phyloP scores from a whole-genome alignment of 2,329 filamentous ascomycete species.

The Knufia petricola region DNA sequence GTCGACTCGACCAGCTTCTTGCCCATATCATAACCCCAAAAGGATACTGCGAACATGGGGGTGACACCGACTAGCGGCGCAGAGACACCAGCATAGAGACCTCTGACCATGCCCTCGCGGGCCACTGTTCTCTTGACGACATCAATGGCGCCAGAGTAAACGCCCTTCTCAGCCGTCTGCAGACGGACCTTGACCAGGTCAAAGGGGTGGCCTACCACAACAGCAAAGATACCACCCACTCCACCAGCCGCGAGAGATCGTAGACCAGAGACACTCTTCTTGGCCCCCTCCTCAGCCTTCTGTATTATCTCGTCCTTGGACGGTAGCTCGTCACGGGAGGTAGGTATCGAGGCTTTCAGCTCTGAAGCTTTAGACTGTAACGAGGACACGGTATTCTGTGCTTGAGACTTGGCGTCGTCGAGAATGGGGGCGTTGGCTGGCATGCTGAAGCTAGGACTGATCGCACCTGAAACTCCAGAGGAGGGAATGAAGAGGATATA shows the following conservation, averaged over 20 bases:
- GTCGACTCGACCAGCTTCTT: slow-evolving; percentile 71
- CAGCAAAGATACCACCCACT: slow-evolving; percentile 87
- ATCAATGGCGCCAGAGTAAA: slow-evolving; percentile 83
- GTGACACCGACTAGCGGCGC: slow-evolving; percentile 92
- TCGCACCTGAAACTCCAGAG: too few species aligned
- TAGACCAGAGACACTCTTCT: slow-evolving; percentile 52
- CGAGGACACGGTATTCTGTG: slow-evolving; percentile 3
- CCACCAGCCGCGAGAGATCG: slow-evolving; percentile 82
- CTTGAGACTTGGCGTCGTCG: slow-evolving; percentile 2
- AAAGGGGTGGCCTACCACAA: slow-evolving; percentile 91
- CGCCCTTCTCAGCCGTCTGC: slow-evolving; percentile 88
- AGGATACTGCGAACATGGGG: slow-evolving; percentile 77
- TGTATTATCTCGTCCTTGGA: slow-evolving; percentile 42
- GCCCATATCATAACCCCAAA: slow-evolving; percentile 87
- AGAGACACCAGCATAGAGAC: slow-evolving; percentile 92
- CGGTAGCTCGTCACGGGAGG: slow-evolving; percentile 25
- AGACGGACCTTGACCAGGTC: slow-evolving; percentile 95
- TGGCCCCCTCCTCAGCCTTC: slow-evolving; percentile 40
- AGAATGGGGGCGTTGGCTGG: slow-evolving; percentile 15
- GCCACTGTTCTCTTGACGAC: slow-evolving; percentile 83
- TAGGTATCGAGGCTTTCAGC: slow-evolving; percentile 17
- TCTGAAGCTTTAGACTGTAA: slow-evolving; percentile 6
- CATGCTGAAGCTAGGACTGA: background rate
- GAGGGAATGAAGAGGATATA: too few species aligned
- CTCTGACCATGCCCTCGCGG: slow-evolving; percentile 66